Percentiles rank a stretch among this genome's conserved stretches.
These are phyloP conservation scores for Osmozyma mogii DNA, from an alignment of 805 yeast genomes.

Conservation along the genomic window DNA sequence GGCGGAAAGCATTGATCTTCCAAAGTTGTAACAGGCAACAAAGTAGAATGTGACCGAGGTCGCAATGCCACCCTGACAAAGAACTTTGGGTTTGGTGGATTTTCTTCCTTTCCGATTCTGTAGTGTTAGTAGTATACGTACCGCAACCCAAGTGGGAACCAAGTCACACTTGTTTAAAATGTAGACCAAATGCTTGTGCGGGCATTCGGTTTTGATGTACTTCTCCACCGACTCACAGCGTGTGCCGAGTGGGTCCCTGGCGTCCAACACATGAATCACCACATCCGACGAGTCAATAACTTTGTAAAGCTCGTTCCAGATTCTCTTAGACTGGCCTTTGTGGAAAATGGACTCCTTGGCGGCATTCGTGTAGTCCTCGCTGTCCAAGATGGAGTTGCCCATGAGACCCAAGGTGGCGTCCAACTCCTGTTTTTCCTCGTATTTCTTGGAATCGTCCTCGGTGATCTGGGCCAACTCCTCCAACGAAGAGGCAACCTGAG, in stretches of 20 bases:
- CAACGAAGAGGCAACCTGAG: slow-evolving; percentile 61
- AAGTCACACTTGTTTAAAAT: slow-evolving; percentile 96
- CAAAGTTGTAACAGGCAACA: slow-evolving; percentile 96
- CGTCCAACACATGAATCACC: slow-evolving; percentile 92
- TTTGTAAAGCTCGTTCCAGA: slow-evolving; percentile 96
- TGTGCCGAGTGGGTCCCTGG: slow-evolving; percentile 96
- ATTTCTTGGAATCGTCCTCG: slow-evolving; percentile 47
- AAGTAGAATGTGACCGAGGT: slow-evolving; percentile 28
- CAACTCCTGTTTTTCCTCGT: slow-evolving; percentile 69
- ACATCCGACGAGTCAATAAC: slow-evolving; percentile 98
- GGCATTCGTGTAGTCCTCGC: slow-evolving; percentile 80
- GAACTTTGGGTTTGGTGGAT: slow-evolving; percentile 58
- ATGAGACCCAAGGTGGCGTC: slow-evolving; percentile 70
- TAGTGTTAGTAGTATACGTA: slow-evolving; percentile 45
- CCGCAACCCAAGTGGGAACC: slow-evolving; percentile 99
- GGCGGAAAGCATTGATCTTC: slow-evolving; percentile 68
- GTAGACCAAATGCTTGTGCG: slow-evolving; percentile 92
- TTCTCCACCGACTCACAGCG: slow-evolving; percentile 91
- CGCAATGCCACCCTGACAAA: slow-evolving; percentile 67
- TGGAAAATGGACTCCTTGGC: slow-evolving; percentile 94
- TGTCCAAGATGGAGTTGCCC: slow-evolving; percentile 53
- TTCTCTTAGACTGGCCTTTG: slow-evolving; percentile 96
- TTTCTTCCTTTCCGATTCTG: neutral
- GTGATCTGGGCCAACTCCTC: slow-evolving; percentile 67
- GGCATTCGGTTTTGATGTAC: slow-evolving; percentile 85